Percentiles rank a stretch among this genome's conserved stretches.
Conservation (phyloP, 2,329 filamentous ascomycete species). For the Thielaviopsis musarum region DNA sequence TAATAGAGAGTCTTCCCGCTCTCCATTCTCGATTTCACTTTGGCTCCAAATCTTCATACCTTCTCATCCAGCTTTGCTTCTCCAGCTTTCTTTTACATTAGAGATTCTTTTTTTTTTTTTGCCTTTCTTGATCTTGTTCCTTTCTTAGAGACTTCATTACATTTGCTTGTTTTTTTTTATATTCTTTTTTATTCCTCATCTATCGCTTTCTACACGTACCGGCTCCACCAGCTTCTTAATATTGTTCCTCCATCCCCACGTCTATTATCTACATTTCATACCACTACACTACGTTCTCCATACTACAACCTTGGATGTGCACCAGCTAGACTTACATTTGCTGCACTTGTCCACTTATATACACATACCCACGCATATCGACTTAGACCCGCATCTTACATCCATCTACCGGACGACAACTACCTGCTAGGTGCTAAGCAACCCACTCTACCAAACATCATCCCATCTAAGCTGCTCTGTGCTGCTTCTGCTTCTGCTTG, state of each 20-base stretch:
- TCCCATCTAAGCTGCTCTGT: neutral
- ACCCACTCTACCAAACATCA: neutral
- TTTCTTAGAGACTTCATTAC: neutral
- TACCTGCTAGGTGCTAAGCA: neutral
- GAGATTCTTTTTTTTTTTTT: too few species aligned
- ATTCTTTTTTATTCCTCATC: neutral
- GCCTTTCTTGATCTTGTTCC: neutral
- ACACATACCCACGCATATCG: neutral
- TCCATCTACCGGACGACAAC: too few species aligned
- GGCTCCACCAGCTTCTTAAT: too few species aligned
- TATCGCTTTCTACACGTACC: neutral
- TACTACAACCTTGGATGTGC: too few species aligned
- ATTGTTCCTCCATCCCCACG: too few species aligned
- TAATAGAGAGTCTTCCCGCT: neutral
- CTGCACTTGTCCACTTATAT: neutral
- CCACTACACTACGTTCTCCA: too few species aligned
- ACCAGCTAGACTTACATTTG: too few species aligned
- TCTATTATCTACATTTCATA: too few species aligned
- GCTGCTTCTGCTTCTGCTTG: neutral
- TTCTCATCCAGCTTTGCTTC: neutral
- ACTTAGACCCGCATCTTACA: too few species aligned
- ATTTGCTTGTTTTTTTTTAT: neutral
- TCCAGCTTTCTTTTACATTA: too few species aligned
- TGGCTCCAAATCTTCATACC: neutral
- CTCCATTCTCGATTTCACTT: neutral